Percentiles rank a stretch among this genome's conserved stretches.
These are phyloP conservation scores for Malania oleifera DNA, from an alignment of 164 flowering plant species.

Conservation along the genomic window DNA sequence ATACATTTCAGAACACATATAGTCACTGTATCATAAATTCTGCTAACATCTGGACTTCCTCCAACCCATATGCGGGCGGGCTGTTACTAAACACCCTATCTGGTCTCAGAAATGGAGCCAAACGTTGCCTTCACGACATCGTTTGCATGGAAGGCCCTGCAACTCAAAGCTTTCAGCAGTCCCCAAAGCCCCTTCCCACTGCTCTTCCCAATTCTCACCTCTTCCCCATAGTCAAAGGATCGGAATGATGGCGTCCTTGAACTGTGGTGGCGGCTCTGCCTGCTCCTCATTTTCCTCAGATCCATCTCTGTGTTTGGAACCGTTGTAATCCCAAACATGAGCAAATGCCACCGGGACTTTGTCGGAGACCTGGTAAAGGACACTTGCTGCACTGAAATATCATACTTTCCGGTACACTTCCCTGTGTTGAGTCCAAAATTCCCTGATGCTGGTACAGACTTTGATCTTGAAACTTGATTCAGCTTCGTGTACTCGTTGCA, in stretches of 20 bases:
- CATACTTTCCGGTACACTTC: background rate
- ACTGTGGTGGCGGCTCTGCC: constrained; percentile 25
- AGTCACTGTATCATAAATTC: too few species aligned
- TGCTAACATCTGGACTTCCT: too few species aligned
- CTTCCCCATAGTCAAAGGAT: background rate
- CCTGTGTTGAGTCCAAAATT: too few species aligned
- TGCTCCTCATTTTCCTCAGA: constrained; percentile 28
- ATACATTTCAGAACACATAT: too few species aligned
- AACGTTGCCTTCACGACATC: constrained; percentile 9
- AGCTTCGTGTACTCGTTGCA: background rate
- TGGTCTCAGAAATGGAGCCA: too few species aligned
- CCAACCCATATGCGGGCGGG: too few species aligned
- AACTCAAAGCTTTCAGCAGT: constrained; percentile 17
- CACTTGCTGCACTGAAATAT: constrained; percentile 5
- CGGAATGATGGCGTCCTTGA: background rate
- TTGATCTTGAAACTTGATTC: background rate
- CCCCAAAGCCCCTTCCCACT: constrained; percentile 18
- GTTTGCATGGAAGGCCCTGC: constrained; percentile 4
- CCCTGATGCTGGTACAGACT: background rate
- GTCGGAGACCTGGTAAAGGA: constrained; percentile 10
- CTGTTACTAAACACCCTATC: too few species aligned
- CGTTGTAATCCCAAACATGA: constrained; percentile 25
- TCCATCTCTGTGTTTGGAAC: constrained; percentile 28
- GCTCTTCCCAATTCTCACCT: background rate
- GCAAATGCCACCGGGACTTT: constrained; percentile 22